phyloP scores from a whole-genome alignment of 805 yeast species.

The Ogataea sp. region DNA sequence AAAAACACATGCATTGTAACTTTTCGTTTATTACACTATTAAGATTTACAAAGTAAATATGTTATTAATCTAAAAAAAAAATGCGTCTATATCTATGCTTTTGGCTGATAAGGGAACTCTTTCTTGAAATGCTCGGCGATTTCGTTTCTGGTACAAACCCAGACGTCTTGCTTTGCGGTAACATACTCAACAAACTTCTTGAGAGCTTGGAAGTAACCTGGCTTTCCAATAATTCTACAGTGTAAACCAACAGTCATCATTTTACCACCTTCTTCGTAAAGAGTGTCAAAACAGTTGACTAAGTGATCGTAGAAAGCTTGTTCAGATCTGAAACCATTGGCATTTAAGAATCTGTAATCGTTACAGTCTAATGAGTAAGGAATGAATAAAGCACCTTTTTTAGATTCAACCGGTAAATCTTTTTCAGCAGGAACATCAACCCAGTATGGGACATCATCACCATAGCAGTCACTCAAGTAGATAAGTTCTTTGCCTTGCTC shows the following conservation, averaged over 20 bases:
- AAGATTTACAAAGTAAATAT: too few species aligned
- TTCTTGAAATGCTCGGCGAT: conserved; percentile 22
- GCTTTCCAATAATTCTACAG: conserved; percentile 28
- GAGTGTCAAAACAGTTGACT: conserved; percentile 27
- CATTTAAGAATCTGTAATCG: conserved; percentile 17
- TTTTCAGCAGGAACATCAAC: conserved; percentile 21
- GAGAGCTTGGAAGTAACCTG: conserved; percentile 27
- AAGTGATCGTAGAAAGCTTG: conserved; percentile 21
- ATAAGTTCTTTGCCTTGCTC: conserved; percentile 23
- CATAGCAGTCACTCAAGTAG: conserved; percentile 28
- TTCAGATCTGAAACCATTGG: conserved; percentile 18
- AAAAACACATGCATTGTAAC: too few species aligned
- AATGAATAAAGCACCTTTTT: conserved; percentile 19
- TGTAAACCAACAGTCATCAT: conserved; percentile 31
- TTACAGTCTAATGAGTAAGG: conserved; percentile 20
- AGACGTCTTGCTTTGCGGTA: conserved; percentile 24
- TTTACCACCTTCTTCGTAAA: conserved; percentile 28
- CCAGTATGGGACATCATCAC: conserved; percentile 31
- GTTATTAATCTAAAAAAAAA: too few species aligned
- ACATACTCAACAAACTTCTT: conserved; percentile 28
- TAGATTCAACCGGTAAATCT: conserved; percentile 8
- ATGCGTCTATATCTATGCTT: background rate
- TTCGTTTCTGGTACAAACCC: conserved; percentile 28
- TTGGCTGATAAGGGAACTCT: conserved; percentile 12
- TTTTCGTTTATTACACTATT: too few species aligned